phyloP scores from a whole-genome alignment of 352 stramenopile species.

The Pythium vanterpoolii region DNA sequence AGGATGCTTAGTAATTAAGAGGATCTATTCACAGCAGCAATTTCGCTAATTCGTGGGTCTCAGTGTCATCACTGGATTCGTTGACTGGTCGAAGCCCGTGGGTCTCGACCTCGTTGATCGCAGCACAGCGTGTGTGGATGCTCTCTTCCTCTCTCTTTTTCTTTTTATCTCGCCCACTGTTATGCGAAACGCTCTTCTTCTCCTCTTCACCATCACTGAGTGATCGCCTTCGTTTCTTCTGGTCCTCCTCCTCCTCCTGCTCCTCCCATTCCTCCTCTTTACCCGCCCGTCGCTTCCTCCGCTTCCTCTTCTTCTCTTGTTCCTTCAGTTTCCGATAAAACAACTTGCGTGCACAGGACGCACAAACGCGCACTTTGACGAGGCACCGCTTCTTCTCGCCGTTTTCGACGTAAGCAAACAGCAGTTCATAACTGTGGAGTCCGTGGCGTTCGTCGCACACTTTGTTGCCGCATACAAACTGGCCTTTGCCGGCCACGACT shows the following conservation, averaged over 20 bases:
- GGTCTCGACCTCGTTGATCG: slow-evolving; percentile 30
- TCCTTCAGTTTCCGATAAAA: slow-evolving; percentile 61
- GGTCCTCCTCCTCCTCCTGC: slow-evolving; percentile 15
- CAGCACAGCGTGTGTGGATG: slow-evolving; percentile 34
- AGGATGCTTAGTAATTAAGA: slow-evolving; percentile 37
- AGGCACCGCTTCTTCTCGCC: slow-evolving; percentile 61
- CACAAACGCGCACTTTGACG: slow-evolving; percentile 76
- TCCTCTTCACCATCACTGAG: neutral
- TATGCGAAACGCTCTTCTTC: neutral
- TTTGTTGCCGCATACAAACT: slow-evolving; percentile 80
- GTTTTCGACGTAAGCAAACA: slow-evolving; percentile 76
- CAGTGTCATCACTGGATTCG: neutral
- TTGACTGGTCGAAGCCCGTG: neutral
- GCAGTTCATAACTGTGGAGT: slow-evolving; percentile 75
- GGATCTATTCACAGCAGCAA: slow-evolving; percentile 7
- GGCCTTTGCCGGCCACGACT: slow-evolving; percentile 71
- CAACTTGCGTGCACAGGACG: slow-evolving; percentile 56
- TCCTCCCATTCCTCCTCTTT: slow-evolving; percentile 14
- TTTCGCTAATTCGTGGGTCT: neutral
- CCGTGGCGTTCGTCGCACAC: slow-evolving; percentile 37
- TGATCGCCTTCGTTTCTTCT: slow-evolving; percentile 2
- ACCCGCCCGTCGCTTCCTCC: slow-evolving; percentile 21
- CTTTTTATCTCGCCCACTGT: neutral
- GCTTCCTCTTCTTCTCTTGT: slow-evolving; percentile 2
- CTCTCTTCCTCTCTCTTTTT: neutral